phyloP scores from a whole-genome alignment of 2,329 filamentous ascomycete genomes.

The Arthrobotrys musiformis region DNA sequence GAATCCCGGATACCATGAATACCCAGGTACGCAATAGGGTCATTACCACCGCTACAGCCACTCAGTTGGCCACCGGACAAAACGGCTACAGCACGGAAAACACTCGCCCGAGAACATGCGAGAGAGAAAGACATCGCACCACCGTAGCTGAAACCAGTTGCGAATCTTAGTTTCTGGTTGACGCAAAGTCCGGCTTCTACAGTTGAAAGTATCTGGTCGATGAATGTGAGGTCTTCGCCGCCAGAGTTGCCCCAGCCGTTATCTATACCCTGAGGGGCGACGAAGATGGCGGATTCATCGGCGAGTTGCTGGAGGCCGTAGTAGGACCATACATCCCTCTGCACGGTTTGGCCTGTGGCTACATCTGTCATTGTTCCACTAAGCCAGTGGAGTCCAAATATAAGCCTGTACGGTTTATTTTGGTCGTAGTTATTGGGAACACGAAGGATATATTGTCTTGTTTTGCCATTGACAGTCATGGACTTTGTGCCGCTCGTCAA shows the following conservation, averaged over 20 bases:
- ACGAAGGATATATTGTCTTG: slow-evolving; percentile 63
- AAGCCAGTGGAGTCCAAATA: slow-evolving; percentile 65
- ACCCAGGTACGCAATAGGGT: slow-evolving; percentile 63
- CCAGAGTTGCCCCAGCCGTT: slow-evolving; percentile 64
- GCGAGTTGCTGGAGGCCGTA: slow-evolving; percentile 64
- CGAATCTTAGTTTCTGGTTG: slow-evolving; percentile 64
- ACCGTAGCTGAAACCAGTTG: slow-evolving; percentile 66
- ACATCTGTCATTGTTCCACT: slow-evolving; percentile 63
- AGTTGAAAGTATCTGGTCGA: slow-evolving; percentile 62
- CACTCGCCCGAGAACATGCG: slow-evolving; percentile 63
- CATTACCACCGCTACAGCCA: slow-evolving; percentile 62
- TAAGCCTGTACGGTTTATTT: slow-evolving; percentile 63
- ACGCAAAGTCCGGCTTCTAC: slow-evolving; percentile 64
- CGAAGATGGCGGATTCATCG: slow-evolving; percentile 63
- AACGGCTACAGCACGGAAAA: slow-evolving; percentile 63
- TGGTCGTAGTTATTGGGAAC: slow-evolving; percentile 64
- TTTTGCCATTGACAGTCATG: slow-evolving; percentile 62
- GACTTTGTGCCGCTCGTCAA: slow-evolving; percentile 61
- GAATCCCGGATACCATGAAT: slow-evolving; percentile 63
- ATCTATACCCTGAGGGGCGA: slow-evolving; percentile 64
- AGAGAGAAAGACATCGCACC: slow-evolving; percentile 64
- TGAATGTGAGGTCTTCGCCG: slow-evolving; percentile 64
- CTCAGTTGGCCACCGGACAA: slow-evolving; percentile 61
- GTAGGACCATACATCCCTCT: slow-evolving; percentile 58
- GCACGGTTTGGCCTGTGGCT: slow-evolving; percentile 58